These are phyloP conservation scores for Xenosphaeropsis pyriputrescens DNA, from an alignment of 2,329 filamentous ascomycete genomes.

Conservation along the genomic window DNA sequence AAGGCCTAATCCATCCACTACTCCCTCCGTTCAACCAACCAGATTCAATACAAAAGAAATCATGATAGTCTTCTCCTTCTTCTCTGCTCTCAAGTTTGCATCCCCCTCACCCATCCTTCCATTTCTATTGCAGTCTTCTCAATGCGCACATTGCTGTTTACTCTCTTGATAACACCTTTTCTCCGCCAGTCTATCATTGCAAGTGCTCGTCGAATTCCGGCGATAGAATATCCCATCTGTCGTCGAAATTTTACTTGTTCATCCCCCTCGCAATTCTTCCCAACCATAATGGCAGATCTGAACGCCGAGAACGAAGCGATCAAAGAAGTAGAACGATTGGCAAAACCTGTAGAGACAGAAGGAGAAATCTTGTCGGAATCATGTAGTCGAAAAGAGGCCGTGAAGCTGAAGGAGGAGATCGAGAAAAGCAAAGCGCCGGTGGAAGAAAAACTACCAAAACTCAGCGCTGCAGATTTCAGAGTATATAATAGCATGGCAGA, in stretches of 20 bases:
- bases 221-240: constrained; percentile 5
- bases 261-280: constrained; percentile 3
- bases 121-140: not conserved
- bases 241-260: constrained; percentile 7
- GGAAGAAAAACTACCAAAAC: constrained; percentile 27
- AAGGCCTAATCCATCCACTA: too few species aligned
- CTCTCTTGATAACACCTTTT: constrained; percentile 2
- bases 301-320: constrained; percentile 26
- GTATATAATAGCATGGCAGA: constrained; percentile 49
- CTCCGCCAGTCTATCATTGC: not conserved
- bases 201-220: constrained; percentile 2
- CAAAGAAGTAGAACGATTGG: constrained; percentile 18
- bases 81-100: too few species aligned
- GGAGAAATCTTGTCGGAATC: constrained; percentile 31
- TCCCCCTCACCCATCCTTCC: too few species aligned
- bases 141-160: constrained; percentile 3
- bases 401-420: constrained; percentile 5
- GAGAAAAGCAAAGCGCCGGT: constrained; percentile 4
- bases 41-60: not conserved
- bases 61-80: too few species aligned
- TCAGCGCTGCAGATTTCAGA: constrained; percentile 40
- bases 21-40: not conserved
- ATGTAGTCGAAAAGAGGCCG: constrained; percentile 1
- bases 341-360: constrained; percentile 26
- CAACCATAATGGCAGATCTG: constrained; percentile 7